Percentiles rank a stretch among this genome's conserved stretches.
These are phyloP conservation scores for Podospora fimiseda DNA, from an alignment of 495 filamentous ascomycete species.

Conservation along the genomic window DNA sequence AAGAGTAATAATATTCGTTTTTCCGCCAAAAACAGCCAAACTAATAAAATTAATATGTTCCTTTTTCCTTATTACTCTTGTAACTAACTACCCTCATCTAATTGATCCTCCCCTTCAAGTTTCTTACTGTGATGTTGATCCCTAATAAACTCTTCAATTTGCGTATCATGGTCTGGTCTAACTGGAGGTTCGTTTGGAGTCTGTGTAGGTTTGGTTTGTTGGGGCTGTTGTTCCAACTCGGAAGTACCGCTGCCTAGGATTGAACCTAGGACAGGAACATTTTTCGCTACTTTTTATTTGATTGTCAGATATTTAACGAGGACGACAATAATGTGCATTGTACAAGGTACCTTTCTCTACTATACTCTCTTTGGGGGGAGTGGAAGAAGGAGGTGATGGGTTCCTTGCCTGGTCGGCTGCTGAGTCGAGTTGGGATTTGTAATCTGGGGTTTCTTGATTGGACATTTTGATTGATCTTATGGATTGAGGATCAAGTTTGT, in stretches of 20 bases:
- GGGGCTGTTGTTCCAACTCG: slow-evolving; percentile 4
- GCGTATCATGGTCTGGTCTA: slow-evolving; percentile 25
- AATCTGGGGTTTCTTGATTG: slow-evolving; percentile 1
- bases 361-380: slow-evolving; percentile 5
- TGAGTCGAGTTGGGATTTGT: slow-evolving; percentile 26
- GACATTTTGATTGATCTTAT: not conserved
- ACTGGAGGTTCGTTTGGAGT: slow-evolving; percentile 20
- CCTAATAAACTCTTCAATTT: slow-evolving; percentile 33
- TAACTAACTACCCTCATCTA: too few species aligned
- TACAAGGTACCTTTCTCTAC: slow-evolving; percentile 30
- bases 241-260: slow-evolving; percentile 14
- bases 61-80: too few species aligned
- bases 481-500: not conserved
- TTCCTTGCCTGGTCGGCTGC: slow-evolving; percentile 11
- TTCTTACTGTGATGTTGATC: slow-evolving; percentile 30
- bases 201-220: not conserved
- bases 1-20: too few species aligned
- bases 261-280: slow-evolving; percentile 20
- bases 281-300: slow-evolving; percentile 18
- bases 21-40: too few species aligned
- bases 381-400: not conserved
- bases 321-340: not conserved
- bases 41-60: too few species aligned
- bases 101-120: slow-evolving; percentile 1
- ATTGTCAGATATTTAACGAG: not conserved